Evolutionary conservation across 208 protist species (phyloP), one percentile per base, ranked within the genome.

Genomic region (Angomonas desouzai): DNA sequence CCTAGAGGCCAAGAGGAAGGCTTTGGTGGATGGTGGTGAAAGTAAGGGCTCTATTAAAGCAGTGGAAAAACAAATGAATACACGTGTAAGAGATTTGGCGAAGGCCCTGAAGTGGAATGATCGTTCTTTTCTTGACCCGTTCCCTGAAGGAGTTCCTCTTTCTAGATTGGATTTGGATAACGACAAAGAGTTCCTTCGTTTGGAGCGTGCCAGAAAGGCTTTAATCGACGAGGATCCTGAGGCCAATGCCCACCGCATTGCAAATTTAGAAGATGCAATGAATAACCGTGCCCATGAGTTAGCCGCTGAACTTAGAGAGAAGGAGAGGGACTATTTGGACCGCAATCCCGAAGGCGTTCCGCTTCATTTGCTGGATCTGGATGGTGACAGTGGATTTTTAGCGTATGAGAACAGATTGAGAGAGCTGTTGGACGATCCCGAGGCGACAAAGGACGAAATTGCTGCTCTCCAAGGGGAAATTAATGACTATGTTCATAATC

Each of bases 401-500:
- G 25, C 43, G 18, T 55, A 70, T 38, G 66, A 62, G 40, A 10
- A 64, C 38, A 18, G 47, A 45, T 28, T 66, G 34, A 45, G 69
- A 64, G 45, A 84, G 89, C 62, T 72, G 68, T 1, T 71, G 65
- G 57, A 53, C 73, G 48, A 85, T 89, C 59, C 74, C 84, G 64
- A 76, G 81, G 18, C 48, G 23, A 48, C 69, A 20, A 72, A 68
- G 59, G 74, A 80, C 29, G 76, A 77, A 61, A 89, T 94, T 74
- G 74, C 87, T 60, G 68, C 32, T 32, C 73, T 91, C 33, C 76
- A 89, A 63, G 72, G 74, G 16, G 64, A 73, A 63, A 83, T 93
- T 72, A 85, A 81, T 70, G 84, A 27, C 18, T 30, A 30, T 23
- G 55, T 30, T 22, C 23, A 47, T 2, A 23, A 79, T 18, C 78